Evolutionary conservation across 2,329 filamentous ascomycete genomes (phyloP), one percentile per base, ranked within the genome.

Genomic region (Arthrobotrys conoides): DNA sequence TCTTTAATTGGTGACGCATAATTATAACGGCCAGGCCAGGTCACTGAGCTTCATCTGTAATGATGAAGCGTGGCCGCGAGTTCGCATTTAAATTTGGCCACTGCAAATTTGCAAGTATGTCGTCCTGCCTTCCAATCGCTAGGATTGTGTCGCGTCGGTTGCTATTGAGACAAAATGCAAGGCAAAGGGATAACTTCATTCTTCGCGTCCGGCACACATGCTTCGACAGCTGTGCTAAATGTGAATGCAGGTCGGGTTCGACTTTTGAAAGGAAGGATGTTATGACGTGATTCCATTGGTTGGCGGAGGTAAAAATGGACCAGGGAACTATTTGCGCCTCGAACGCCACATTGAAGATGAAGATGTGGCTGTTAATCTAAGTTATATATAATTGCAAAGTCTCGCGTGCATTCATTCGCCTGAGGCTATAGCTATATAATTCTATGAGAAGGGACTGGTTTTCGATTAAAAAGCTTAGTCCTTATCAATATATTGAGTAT

Each of bases 281-380:
- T 6, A 24, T 51, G 41, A 61, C 24, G 55, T 46, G 20, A 72
- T 33, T 5, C 41, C 24, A 72, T 67, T 73, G 70, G 70, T 1
- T n/a, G n/a, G 18, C 70, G 68, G 68, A 71, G 57, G 33, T 71
- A 65, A 64, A 46, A 16, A 20, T 27, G 12, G 41, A 38, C 27
- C 24, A 20, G 61, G 44, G 38, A 10, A 24, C 20, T 4, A 8
- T 41, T 30, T 59, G 57, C 57, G 57, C 57, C 57, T 61, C 57
- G 18, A 44, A 20, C 36, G 61, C 61, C 61, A 65, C 61, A 49
- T 14, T 49, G 10, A 1, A 44, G 16, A 24, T 61, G 57, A 1
- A 44, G 16, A 24, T 61, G 57, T 61, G 57, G 57, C 57, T 61
- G 2, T 36, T 41, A 20, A n/a, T n/a, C n/a, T n/a, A n/a, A n/a